These are phyloP conservation scores for Dactylellina haptotyla DNA, from an alignment of 2,329 filamentous ascomycete genomes.

Conservation along the genomic window DNA sequence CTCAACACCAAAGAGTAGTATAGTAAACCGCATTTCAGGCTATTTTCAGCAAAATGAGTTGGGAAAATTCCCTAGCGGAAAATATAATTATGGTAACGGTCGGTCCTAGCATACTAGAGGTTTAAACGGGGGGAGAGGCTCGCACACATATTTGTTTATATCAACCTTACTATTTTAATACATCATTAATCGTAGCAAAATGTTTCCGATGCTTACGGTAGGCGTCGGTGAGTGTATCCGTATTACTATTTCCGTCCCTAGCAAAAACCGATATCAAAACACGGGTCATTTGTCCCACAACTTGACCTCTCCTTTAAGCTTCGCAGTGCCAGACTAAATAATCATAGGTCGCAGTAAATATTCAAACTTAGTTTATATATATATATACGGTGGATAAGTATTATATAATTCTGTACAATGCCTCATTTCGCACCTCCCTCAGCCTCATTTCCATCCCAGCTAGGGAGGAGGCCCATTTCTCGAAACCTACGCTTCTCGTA, in stretches of 20 bases:
- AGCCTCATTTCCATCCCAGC: constrained; percentile 7
- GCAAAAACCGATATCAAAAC: too few relatives aligned
- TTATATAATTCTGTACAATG: background rate
- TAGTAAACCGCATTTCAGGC: constrained; percentile 23
- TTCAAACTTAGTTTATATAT: background rate
- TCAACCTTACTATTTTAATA: too few relatives aligned
- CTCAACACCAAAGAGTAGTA: constrained; percentile 2
- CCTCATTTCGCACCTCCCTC: background rate
- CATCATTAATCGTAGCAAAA: too few relatives aligned
- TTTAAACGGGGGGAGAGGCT: too few relatives aligned
- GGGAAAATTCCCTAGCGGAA: background rate
- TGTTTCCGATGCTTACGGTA: background rate
- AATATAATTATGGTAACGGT: constrained; percentile 16
- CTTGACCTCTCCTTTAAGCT: too few relatives aligned
- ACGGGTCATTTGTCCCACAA: too few relatives aligned
- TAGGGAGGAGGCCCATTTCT: constrained; percentile 34
- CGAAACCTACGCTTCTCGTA: constrained; percentile 42
- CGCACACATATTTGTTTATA: too few relatives aligned
- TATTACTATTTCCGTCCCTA: too few relatives aligned
- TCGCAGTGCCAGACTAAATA: too few relatives aligned
- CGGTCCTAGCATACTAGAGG: background rate
- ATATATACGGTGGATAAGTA: background rate
- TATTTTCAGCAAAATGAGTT: constrained; percentile 27
- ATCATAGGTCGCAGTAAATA: too few relatives aligned
- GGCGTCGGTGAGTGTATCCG: too few relatives aligned